Evolutionary conservation across 257 asterid genomes (phyloP).

Genomic region (Cordia subcordata): DNA sequence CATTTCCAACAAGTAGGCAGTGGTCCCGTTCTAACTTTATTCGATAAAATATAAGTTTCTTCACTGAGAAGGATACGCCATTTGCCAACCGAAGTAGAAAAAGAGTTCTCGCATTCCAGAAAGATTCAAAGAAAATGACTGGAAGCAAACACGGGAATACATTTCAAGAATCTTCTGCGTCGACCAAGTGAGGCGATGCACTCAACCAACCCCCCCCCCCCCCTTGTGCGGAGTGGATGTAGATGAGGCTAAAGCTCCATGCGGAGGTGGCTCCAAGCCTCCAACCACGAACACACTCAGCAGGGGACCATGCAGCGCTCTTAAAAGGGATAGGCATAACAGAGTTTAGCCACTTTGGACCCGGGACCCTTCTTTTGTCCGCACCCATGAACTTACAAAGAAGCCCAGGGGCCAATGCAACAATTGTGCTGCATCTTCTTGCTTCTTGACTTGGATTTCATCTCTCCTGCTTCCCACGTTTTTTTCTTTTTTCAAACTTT

Average conservation of each 20-base stretch:
- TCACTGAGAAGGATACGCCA: no score
- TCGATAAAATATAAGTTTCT: no score
- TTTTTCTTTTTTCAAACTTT: neutral
- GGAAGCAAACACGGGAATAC: no score
- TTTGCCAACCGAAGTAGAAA: no score
- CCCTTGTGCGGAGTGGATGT: neutral
- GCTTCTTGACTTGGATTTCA: neutral
- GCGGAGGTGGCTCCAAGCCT: no score
- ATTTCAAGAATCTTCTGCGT: no score
- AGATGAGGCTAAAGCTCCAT: neutral
- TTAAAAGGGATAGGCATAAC: neutral
- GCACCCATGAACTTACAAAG: neutral
- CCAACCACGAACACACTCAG: neutral
- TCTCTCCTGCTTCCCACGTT: neutral
- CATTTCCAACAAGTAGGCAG: no score
- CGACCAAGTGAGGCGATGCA: no score
- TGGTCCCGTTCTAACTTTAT: no score
- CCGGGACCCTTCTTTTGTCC: neutral
- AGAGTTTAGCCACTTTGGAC: neutral
- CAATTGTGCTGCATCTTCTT: conserved; percentile 1
- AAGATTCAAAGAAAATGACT: no score
- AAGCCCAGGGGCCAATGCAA: neutral
- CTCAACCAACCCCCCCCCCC: no score
- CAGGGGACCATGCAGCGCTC: neutral
- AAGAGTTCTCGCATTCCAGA: no score